Percentiles rank a stretch among this genome's conserved stretches.
phyloP scores from a whole-genome alignment of 345 rosid species.

The Pistacia atlantica region DNA sequence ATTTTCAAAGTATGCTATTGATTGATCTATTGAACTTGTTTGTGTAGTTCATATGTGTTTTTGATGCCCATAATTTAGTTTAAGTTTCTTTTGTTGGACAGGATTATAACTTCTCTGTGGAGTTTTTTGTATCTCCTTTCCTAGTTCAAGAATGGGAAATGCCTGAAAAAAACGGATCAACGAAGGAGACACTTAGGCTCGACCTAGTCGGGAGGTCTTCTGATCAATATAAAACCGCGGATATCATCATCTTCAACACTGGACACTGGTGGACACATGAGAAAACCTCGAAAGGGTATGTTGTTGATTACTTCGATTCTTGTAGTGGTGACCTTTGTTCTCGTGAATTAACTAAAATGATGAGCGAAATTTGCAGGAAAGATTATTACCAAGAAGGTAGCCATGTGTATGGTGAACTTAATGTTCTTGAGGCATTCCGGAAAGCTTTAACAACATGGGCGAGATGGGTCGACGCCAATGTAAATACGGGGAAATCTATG shows the following conservation, averaged over 20 bases:
- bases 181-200: constrained; percentile 88
- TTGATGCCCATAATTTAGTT: not conserved
- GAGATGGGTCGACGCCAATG: constrained; percentile 84
- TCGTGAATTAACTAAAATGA: constrained; percentile 1
- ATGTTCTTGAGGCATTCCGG: constrained; percentile 87
- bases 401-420: constrained; percentile 68
- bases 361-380: constrained; percentile 50
- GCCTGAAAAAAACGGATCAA: constrained; percentile 49
- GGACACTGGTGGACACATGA: constrained; percentile 99
- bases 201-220: constrained; percentile 80
- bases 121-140: constrained; percentile 91
- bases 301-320: not conserved
- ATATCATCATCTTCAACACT: constrained; percentile 81
- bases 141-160: constrained; percentile 92
- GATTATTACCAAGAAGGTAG: constrained; percentile 95
- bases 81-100: constrained; percentile 28
- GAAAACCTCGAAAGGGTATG: constrained; percentile 85
- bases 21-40: not conserved
- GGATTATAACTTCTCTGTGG: constrained; percentile 79
- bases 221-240: constrained; percentile 69
- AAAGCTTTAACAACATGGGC: constrained; percentile 91
- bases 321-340: not conserved
- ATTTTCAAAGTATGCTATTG: constrained; percentile 65
- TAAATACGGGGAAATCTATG: constrained; percentile 62
- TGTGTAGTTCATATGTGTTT: not conserved